Percentiles rank a stretch among this genome's conserved stretches.
phyloP scores from a whole-genome alignment of 441 rosid species.

The Brassica balearica region DNA sequence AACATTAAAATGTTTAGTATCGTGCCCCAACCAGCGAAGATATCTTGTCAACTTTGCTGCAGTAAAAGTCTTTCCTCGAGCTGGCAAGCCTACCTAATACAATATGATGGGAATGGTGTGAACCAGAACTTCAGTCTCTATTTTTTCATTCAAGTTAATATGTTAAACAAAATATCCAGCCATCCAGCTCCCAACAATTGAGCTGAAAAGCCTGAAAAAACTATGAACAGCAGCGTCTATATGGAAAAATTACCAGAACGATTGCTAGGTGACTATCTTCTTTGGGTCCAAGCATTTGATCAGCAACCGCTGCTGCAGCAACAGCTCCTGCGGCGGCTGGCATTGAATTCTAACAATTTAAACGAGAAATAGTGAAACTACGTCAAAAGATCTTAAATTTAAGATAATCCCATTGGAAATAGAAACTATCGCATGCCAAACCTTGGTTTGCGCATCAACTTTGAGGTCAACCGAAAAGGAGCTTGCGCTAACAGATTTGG shows the following conservation, averaged over 20 bases:
- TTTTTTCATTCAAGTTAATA: background rate
- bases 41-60: constrained; percentile 98
- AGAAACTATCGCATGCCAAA: constrained; percentile 45
- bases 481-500: constrained; percentile 76
- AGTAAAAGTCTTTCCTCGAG: constrained; percentile 99
- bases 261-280: constrained; percentile 96
- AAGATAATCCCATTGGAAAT: constrained; percentile 3
- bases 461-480: constrained; percentile 70
- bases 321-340: constrained; percentile 99
- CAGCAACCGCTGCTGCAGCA: constrained; percentile 98
- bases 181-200: constrained; percentile 27
- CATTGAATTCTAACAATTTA: constrained; percentile 77
- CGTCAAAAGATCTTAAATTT: constrained; percentile 24
- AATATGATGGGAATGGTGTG: constrained; percentile 28
- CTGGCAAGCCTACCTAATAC: constrained; percentile 95
- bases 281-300: constrained; percentile 98
- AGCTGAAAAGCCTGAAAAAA: constrained; percentile 17
- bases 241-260: constrained; percentile 69
- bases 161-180: constrained; percentile 29
- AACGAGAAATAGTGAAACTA: constrained; percentile 34
- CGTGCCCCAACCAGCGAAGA: constrained; percentile 99
- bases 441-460: constrained; percentile 76
- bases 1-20: constrained; percentile 98
- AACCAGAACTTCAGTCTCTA: constrained; percentile 12
- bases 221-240: constrained; percentile 24